Conservation (phyloP, 2,329 filamentous ascomycete genomes). For the Arthrobotrys musiformis region DNA sequence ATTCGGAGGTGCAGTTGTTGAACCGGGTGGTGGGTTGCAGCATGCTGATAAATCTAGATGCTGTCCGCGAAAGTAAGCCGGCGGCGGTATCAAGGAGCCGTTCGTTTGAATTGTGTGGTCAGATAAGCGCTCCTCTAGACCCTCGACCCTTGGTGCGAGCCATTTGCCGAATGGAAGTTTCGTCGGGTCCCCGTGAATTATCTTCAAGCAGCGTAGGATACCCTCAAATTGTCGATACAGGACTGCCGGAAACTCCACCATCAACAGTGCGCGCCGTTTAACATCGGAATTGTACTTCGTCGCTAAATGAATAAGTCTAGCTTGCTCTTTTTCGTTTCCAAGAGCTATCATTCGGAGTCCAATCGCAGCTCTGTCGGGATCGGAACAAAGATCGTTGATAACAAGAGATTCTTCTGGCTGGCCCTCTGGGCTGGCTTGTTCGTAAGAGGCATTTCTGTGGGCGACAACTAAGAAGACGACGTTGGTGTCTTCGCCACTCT, state of each 20-base stretch:
- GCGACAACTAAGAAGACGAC: constrained; percentile 58
- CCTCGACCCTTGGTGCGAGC: constrained; percentile 55
- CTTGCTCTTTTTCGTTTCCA: constrained; percentile 20
- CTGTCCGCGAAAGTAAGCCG: neutral
- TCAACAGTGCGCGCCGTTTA: constrained; percentile 25
- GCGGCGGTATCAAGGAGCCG: constrained; percentile 13
- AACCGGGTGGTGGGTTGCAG: neutral
- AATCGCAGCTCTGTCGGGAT: constrained; percentile 58
- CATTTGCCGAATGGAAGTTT: constrained; percentile 59
- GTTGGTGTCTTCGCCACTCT: constrained; percentile 48
- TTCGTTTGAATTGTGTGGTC: neutral
- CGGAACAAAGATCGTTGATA: constrained; percentile 52
- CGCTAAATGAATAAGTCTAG: constrained; percentile 16
- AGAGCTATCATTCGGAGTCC: constrained; percentile 29
- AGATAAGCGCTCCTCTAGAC: neutral
- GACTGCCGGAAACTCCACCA: constrained; percentile 61
- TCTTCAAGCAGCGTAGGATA: constrained; percentile 60
- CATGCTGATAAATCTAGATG: constrained; percentile 18
- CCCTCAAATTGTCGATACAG: constrained; percentile 60
- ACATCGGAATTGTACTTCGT: constrained; percentile 1
- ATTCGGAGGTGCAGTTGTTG: neutral
- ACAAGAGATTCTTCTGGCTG: neutral
- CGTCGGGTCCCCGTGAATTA: constrained; percentile 55
- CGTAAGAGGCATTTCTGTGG: constrained; percentile 53
- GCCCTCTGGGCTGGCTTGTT: neutral